Evolutionary conservation across 2,329 filamentous ascomycete genomes (phyloP), one percentile per base, ranked within the genome.

Genomic region (Xylaria sp.): DNA sequence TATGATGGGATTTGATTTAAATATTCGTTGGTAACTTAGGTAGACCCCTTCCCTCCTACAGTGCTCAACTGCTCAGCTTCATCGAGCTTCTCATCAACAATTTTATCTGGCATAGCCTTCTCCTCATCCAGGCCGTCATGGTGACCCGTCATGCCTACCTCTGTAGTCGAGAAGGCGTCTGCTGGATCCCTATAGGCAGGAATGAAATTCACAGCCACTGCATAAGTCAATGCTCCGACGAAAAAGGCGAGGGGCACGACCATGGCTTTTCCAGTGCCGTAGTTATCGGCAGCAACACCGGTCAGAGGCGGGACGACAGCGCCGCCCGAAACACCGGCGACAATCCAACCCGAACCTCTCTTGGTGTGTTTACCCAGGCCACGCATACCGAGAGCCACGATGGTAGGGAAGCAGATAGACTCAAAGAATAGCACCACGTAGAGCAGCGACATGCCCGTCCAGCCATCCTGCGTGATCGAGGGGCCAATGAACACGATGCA

Each of bases 361-460:
- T 94, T 94, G 42, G 90, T 92, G 81, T 95, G 90, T 21, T 89
- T 87, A 5, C 93, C 92, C 0, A 94, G 84, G 1, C 91, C 92
- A 25, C 91, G 87, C 83, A 93, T 93, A 9, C 91, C 91, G 2
- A 94, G 84, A 0, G 92, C 91, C 35, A 95, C 89, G 75, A 95
- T 93, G 21, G 92, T 94, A 0, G 92, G 92, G 83, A 94, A 95
- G 79, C 90, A 92, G 76, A 93, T 91, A 3, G 88, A 91, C 80
- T 93, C 92, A 79, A 94, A 94, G 83, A 94, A 93, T 27, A 94
- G 84, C 6, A 90, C 88, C 10, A 92, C 70, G 78, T 89, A 92
- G 35, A 93, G 85, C 84, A 93, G 89, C 5, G 84, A 82, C 69
- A 89, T 81, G 53, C 85, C 86, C 0, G 78, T 78, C 71, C 84